Evolutionary conservation across 2,329 filamentous ascomycete species (phyloP).

Genomic region (Epichloe uncinata): DNA sequence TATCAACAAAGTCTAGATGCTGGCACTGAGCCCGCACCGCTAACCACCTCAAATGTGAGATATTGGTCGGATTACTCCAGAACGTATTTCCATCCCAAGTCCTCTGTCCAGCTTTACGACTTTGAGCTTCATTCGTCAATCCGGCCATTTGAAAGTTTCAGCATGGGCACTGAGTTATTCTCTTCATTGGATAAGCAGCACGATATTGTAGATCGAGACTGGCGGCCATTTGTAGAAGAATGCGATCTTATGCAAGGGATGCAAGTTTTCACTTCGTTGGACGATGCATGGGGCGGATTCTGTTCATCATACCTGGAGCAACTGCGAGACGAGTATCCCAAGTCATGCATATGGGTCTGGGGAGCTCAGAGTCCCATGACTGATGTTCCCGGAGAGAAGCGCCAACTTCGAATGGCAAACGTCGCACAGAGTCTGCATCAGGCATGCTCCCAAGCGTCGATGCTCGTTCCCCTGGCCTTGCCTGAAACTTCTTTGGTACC

Average conservation of each 20-base stretch:
- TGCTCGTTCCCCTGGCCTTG: slow-evolving; percentile 63
- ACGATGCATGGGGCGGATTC: slow-evolving; percentile 76
- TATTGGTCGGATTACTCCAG: slow-evolving; percentile 97
- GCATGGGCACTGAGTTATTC: slow-evolving; percentile 70
- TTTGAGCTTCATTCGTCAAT: slow-evolving; percentile 70
- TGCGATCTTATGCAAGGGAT: slow-evolving; percentile 85
- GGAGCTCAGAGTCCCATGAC: slow-evolving; percentile 53
- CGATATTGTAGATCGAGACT: slow-evolving; percentile 80
- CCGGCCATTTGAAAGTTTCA: slow-evolving; percentile 83
- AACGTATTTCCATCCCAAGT: slow-evolving; percentile 83
- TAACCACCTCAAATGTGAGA: slow-evolving; percentile 60
- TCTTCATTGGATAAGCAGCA: slow-evolving; percentile 60
- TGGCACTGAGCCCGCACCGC: slow-evolving; percentile 49
- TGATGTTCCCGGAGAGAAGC: slow-evolving; percentile 38
- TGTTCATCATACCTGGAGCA: slow-evolving; percentile 59
- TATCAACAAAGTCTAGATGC: slow-evolving; percentile 73
- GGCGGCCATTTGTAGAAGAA: slow-evolving; percentile 81
- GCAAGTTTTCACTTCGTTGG: slow-evolving; percentile 58
- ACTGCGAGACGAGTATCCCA: slow-evolving; percentile 81
- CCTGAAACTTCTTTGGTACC: slow-evolving; percentile 41
- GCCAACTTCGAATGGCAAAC: slow-evolving; percentile 52
- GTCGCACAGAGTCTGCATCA: slow-evolving; percentile 57
- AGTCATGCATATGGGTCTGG: slow-evolving; percentile 78
- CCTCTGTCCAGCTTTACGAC: slow-evolving; percentile 75
- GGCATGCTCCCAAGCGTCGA: slow-evolving; percentile 56